A percentile compares a stretch with the other conserved stretches of the same genome.
Conservation (phyloP, 2,329 filamentous ascomycete genomes). For the Claviceps sp. region DNA sequence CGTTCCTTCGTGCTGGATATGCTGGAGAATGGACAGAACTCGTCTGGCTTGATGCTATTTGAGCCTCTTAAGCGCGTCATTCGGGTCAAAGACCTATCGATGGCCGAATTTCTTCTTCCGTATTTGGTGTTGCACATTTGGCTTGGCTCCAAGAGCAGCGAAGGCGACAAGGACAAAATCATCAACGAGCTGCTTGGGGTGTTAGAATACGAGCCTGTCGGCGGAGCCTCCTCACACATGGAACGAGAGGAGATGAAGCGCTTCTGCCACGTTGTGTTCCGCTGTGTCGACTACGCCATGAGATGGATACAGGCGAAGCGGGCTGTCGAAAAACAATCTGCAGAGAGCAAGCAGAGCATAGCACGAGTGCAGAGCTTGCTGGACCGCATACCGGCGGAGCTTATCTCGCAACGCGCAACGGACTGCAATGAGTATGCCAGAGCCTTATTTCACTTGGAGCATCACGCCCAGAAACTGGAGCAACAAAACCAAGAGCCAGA, state of each 20-base stretch:
- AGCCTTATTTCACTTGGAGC: slow-evolving; percentile 88
- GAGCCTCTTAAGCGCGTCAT: slow-evolving; percentile 71
- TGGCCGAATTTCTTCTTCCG: slow-evolving; percentile 78
- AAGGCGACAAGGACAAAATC: slow-evolving; percentile 50
- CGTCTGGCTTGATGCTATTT: slow-evolving; percentile 66
- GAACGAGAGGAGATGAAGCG: slow-evolving; percentile 66
- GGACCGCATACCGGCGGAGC: slow-evolving; percentile 54
- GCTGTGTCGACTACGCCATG: slow-evolving; percentile 80
- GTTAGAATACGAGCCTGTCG: slow-evolving; percentile 45
- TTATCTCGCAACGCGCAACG: slow-evolving; percentile 71
- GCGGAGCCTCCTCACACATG: slow-evolving; percentile 38
- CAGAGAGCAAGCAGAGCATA: slow-evolving; percentile 33
- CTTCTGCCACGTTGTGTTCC: slow-evolving; percentile 85
- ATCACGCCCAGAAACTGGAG: slow-evolving; percentile 53
- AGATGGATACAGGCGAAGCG: slow-evolving; percentile 73
- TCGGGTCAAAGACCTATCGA: slow-evolving; percentile 70
- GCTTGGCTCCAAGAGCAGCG: slow-evolving; percentile 49
- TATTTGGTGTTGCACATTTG: slow-evolving; percentile 77
- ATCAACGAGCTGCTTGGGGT: slow-evolving; percentile 62
- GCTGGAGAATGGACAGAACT: slow-evolving; percentile 61
- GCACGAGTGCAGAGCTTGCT: slow-evolving; percentile 37
- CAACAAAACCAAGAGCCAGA: slow-evolving; percentile 31
- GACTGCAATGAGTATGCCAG: slow-evolving; percentile 88
- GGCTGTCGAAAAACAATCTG: slow-evolving; percentile 14
- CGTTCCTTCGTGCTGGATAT: slow-evolving; percentile 69